Evolutionary conservation across 2,329 filamentous ascomycete genomes (phyloP).

Genomic region (Epichloe amarillans): DNA sequence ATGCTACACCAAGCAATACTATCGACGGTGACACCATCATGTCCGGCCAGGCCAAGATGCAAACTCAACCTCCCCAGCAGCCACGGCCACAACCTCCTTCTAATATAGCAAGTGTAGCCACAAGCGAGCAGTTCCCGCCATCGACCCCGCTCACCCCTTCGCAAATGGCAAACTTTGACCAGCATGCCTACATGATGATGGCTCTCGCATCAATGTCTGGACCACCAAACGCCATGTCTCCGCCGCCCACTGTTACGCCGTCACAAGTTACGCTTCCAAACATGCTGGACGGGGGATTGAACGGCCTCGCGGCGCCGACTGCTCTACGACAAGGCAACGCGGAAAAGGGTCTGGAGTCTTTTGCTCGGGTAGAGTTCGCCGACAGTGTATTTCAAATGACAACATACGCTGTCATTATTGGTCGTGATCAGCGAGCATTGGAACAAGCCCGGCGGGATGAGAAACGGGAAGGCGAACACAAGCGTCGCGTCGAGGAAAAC

Average conservation of each 20-base stretch:
- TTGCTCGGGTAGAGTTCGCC: slow-evolving; percentile 52
- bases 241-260: slow-evolving; percentile 31
- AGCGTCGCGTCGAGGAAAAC: slow-evolving; percentile 32
- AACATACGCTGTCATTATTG: slow-evolving; percentile 58
- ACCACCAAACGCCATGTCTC: slow-evolving; percentile 23
- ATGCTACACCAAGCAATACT: slow-evolving; percentile 6
- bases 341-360: slow-evolving; percentile 37
- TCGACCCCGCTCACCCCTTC: slow-evolving; percentile 21
- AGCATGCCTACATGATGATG: slow-evolving; percentile 33
- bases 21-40: neutral
- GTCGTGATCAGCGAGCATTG: slow-evolving; percentile 52
- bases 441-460: slow-evolving; percentile 40
- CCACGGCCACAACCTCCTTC: slow-evolving; percentile 8
- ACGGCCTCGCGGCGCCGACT: slow-evolving; percentile 17
- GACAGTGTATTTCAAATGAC: slow-evolving; percentile 72
- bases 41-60: slow-evolving; percentile 4
- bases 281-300: slow-evolving; percentile 18
- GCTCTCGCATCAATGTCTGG: slow-evolving; percentile 27
- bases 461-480: slow-evolving; percentile 31
- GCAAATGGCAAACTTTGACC: slow-evolving; percentile 20
- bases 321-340: slow-evolving; percentile 21
- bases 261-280: slow-evolving; percentile 32
- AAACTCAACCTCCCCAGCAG: slow-evolving; percentile 1
- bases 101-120: slow-evolving; percentile 6
- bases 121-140: slow-evolving; percentile 16